Conservation (phyloP, 2,329 filamentous ascomycete species). For the Myriosclerotinia scirpicola region DNA sequence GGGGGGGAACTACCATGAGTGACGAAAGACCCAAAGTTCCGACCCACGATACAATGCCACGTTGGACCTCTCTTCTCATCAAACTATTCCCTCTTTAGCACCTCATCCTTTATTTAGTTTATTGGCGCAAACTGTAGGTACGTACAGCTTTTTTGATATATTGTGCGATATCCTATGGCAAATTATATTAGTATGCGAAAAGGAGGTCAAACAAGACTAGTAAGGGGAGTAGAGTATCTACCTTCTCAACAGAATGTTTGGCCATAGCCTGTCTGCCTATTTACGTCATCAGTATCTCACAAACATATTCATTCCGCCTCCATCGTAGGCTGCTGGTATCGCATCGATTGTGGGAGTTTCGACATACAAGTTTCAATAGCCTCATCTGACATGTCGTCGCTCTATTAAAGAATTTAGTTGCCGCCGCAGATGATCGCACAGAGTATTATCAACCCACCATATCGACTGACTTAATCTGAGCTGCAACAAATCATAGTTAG, state of each 20-base stretch:
- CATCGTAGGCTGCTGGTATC: slow-evolving; percentile 52
- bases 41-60: slow-evolving; percentile 98
- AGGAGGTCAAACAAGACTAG: slow-evolving; percentile 2
- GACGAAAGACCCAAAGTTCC: slow-evolving; percentile 98
- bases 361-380: slow-evolving; percentile 90
- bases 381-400: slow-evolving; percentile 95
- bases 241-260: slow-evolving; percentile 72
- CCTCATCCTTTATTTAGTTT: background rate
- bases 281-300: slow-evolving; percentile 18
- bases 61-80: slow-evolving; percentile 96
- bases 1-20: slow-evolving; percentile 58
- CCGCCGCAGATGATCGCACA: slow-evolving; percentile 6
- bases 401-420: slow-evolving; percentile 54
- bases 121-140: slow-evolving; percentile 19
- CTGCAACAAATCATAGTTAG: slow-evolving; percentile 49
- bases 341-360: background rate
- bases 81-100: slow-evolving; percentile 60
- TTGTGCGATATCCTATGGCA: slow-evolving; percentile 80
- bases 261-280: slow-evolving; percentile 70
- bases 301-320: slow-evolving; percentile 4
- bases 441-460: slow-evolving; percentile 67
- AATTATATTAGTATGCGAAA: slow-evolving; percentile 27
- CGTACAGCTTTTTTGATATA: slow-evolving; percentile 90
- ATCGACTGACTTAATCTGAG: slow-evolving; percentile 95
- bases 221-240: slow-evolving; percentile 36